Evolutionary conservation across 2,329 filamentous ascomycete genomes (phyloP), one percentile per base, ranked within the genome.

Genomic region (Cercospora canescens): DNA sequence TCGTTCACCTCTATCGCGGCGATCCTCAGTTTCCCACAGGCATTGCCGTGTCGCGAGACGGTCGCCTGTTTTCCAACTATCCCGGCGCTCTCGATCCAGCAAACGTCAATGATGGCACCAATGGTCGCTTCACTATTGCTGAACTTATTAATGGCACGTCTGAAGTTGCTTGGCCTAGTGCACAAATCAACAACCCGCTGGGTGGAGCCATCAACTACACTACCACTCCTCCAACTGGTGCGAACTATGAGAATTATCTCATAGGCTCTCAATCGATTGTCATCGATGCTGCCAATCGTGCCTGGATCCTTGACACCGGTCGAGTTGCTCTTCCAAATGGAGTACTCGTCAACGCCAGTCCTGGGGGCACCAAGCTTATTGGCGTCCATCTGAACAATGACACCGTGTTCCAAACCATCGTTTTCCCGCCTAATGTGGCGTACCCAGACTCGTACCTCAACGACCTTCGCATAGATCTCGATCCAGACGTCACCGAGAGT

Each of bases 251-350:
- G n/a, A 72, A 82, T 68, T 80, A 85, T 71, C 75, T 86, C 11
- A 83, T 85, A 63, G 82, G 82, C 55, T 82, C 84, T 0, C 84
- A 86, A 71, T 82, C 79, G 41, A 82, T 86, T 1, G 83, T 86
- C 11, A 78, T 86, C 18, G 84, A 86, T 67, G 69, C 83, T 0
- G 72, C 75, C 2, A 82, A 86, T 71, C 79, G 82, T 6, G 78
- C 85, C 21, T 86, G 83, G 84, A 81, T 86, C 60, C 79, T 86
- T 7, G 84, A 86, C 67, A 86, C 83, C 3, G 84, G 84, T 8
- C 79, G 84, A 24, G 80, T 79, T 1, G 72, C 77, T n/a, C 78
- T 77, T 4, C 69, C 73, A 0, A 78, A 84, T 52, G 81, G 81
- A 4, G 81, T 79, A 0, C 79, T 85, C 11, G 77, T 85, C 9